Evolutionary conservation across 2,329 filamentous ascomycete genomes (phyloP).

Genomic region (Aspergillus aculeatinus): DNA sequence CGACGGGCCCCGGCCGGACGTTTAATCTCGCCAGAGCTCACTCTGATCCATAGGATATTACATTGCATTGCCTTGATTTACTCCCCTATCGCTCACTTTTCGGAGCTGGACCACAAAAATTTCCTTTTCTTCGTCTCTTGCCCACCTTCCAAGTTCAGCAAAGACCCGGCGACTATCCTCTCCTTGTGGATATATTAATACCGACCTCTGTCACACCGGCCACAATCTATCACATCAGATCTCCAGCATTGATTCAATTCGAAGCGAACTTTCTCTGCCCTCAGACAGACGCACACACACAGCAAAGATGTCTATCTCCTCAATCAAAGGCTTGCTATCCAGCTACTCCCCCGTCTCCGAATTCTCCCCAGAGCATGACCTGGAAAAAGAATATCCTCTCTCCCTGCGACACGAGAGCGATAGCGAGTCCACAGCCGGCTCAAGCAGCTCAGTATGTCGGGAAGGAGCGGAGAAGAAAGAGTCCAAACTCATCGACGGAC

Average conservation of each 20-base stretch:
- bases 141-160: not conserved
- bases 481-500: constrained; percentile 34
- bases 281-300: not conserved
- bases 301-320: constrained; percentile 31
- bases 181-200: not conserved
- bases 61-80: not conserved
- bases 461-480: constrained; percentile 25
- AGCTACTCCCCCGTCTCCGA: constrained; percentile 27
- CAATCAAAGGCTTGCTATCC: constrained; percentile 31
- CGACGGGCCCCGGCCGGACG: not conserved
- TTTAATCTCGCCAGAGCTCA: not conserved
- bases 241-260: not conserved
- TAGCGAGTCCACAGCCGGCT: constrained; percentile 18
- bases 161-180: not conserved
- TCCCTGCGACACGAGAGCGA: constrained; percentile 20
- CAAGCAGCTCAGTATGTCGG: constrained; percentile 8
- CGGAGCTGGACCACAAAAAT: not conserved
- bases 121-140: not conserved
- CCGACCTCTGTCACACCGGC: not conserved
- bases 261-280: not conserved
- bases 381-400: constrained; percentile 28
- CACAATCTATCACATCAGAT: not conserved
- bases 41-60: not conserved
- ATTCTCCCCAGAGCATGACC: constrained; percentile 17
- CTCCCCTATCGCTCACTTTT: not conserved